Base-by-base conservation (phyloP, 2,329 filamentous ascomycete species). In the Escovopsis weberi region DNA sequence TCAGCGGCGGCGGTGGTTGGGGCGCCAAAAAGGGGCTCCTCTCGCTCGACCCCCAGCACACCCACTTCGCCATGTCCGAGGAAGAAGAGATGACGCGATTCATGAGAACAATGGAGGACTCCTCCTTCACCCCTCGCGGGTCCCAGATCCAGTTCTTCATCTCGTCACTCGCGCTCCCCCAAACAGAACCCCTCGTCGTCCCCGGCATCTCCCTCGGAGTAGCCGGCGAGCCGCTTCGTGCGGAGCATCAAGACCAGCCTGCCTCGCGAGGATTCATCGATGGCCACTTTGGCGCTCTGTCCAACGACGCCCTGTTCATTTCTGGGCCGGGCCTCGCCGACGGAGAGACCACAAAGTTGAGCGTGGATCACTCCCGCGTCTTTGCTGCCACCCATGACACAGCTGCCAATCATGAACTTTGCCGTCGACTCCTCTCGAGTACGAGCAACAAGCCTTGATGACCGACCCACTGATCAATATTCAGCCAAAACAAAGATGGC, bases 1-100 rank as follows among this genome's bases (percentile, higher is more conserved):
- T 88, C 48, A 87, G 83, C 53, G 85, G 85, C 4, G 85, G 85
- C 38, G 85, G 85, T 36, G 85, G 85, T 18, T 93, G 85, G 85
- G 85, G 85, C 12, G 67, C 74, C 43, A 91, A 89, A 57, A 78
- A 82, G 52, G 85, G 85, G 1, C 64, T 93, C 0, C 64, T 93
- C 3, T 85, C 85, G 6, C 68, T 93, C 4, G 85, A 91, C 53
- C 83, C 85, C 4, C 72, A 85, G 49, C 70, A 66, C 12, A 66
- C 58, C 18, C 73, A 74, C 51, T 63, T 64, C 15, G 55, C 66
- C 7, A 41, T 58, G 0, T 56, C 62, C 1, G 67, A 70, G 34
- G 63, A 75, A 32, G 68, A 74, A 18, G 64, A 68, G 41, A 65
- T 80, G 49, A 62, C 71, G 33, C 63, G 59, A 47, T 76, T 78